phyloP scores from a whole-genome alignment of 768 basidiomycete genomes.

The Macrolepiota albuminosa region DNA sequence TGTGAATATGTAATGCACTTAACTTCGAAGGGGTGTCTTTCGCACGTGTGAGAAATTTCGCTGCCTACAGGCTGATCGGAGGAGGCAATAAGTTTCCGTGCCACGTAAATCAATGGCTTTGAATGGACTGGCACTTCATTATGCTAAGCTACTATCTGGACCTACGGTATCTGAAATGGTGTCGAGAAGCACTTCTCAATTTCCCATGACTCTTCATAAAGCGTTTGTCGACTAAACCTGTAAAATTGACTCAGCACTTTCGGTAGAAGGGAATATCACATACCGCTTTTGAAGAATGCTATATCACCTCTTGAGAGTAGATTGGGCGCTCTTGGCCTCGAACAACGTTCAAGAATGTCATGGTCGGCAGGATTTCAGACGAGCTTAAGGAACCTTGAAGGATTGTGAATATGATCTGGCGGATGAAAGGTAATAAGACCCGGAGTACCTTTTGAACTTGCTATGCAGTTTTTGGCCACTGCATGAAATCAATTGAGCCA shows the following conservation, averaged over 20 bases:
- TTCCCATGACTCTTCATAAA: not conserved
- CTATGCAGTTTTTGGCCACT: not conserved
- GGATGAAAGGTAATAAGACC: not conserved
- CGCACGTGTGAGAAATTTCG: not conserved
- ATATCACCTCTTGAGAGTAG: not conserved
- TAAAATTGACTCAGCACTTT: not conserved
- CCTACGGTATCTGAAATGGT: not conserved
- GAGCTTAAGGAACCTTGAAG: not conserved
- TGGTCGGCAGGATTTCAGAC: too few species aligned
- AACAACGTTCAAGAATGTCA: not conserved
- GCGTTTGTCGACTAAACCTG: too few species aligned
- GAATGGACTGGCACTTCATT: not conserved
- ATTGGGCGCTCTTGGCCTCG: not conserved
- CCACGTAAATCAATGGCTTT: not conserved
- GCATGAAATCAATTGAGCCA: not conserved
- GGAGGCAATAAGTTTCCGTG: not conserved
- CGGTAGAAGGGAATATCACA: not conserved
- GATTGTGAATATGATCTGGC: not conserved
- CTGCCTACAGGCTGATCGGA: not conserved
- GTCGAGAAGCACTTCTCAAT: too few species aligned
- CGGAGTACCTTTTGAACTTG: too few species aligned
- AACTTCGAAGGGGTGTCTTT: not conserved
- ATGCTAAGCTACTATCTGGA: not conserved
- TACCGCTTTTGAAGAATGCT: not conserved
- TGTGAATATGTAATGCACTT: not conserved